Evolutionary conservation across 2,329 filamentous ascomycete species (phyloP).

Genomic region (Colletotrichum abscissum): DNA sequence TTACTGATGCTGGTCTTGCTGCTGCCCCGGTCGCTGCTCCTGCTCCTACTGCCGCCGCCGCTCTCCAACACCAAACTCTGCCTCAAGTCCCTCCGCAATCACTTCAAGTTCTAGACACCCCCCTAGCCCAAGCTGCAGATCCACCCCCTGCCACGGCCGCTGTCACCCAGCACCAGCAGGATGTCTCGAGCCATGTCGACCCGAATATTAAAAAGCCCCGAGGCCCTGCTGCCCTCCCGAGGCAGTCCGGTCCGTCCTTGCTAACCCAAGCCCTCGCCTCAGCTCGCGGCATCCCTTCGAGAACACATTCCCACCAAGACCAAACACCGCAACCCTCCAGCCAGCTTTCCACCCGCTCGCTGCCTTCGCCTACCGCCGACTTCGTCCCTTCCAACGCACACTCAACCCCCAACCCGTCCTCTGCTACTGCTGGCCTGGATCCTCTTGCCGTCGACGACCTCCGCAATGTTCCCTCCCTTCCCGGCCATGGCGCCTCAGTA

Average conservation of each 20-base stretch:
- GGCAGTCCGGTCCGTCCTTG: constrained; percentile 63
- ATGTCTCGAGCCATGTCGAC: constrained; percentile 47
- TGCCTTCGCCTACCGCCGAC: constrained; percentile 20
- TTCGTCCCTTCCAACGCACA: not conserved
- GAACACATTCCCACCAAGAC: constrained; percentile 28
- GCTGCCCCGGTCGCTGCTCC: constrained; percentile 6
- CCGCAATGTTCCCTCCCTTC: constrained; percentile 48
- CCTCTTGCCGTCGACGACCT: constrained; percentile 22
- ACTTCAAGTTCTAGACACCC: constrained; percentile 34
- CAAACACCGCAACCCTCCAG: constrained; percentile 4
- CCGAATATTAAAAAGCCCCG: constrained; percentile 59
- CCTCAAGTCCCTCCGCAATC: constrained; percentile 40
- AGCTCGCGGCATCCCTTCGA: constrained; percentile 61
- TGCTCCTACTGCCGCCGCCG: constrained; percentile 11
- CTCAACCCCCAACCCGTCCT: not conserved
- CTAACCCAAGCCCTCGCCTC: constrained; percentile 69
- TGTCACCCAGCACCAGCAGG: constrained; percentile 35
- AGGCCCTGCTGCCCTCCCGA: constrained; percentile 50
- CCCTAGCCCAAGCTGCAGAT: constrained; percentile 31
- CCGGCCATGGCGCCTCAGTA: constrained; percentile 51
- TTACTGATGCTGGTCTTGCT: constrained; percentile 11
- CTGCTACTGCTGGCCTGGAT: constrained; percentile 40
- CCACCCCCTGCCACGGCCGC: constrained; percentile 36
- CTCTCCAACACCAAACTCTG: constrained; percentile 24
- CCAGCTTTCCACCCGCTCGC: constrained; percentile 26